Conservation (phyloP, 2,329 filamentous ascomycete species). For the Neofusicoccum laricinum region DNA sequence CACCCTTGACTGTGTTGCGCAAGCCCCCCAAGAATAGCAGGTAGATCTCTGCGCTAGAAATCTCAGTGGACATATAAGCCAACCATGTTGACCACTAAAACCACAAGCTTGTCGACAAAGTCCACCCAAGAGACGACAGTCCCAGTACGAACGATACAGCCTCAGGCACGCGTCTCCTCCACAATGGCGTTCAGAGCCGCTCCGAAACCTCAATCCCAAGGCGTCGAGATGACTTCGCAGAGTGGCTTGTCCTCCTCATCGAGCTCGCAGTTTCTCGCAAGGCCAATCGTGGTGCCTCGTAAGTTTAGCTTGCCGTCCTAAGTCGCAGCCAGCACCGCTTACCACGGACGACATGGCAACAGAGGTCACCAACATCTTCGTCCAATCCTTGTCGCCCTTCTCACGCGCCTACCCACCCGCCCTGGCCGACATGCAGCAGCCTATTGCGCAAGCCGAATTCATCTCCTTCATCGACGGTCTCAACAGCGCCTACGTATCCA, state of each 20-base stretch:
- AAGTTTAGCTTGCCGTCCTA: neutral
- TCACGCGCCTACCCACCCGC: neutral
- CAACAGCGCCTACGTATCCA: constrained; percentile 26
- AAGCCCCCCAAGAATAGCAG: neutral
- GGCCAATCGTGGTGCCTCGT: neutral
- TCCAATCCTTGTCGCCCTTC: neutral
- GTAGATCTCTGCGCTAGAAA: neutral
- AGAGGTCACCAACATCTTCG: neutral
- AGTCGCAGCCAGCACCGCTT: neutral
- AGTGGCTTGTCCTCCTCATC: neutral
- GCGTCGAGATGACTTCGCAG: neutral
- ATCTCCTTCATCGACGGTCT: constrained; percentile 27
- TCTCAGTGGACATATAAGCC: neutral
- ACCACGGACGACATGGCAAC: neutral
- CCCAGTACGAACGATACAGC: neutral
- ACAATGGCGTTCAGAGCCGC: neutral
- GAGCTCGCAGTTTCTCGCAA: neutral
- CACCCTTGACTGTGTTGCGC: neutral
- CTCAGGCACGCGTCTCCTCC: no score
- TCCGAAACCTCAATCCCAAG: neutral
- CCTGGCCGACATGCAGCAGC: neutral
- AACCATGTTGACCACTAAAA: neutral
- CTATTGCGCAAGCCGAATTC: constrained; percentile 22
- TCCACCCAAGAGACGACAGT: neutral
- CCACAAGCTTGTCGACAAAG: neutral